A percentile compares a stretch with the other conserved stretches of the same genome.
These are phyloP conservation scores for Termitomyces sp. DNA, from an alignment of 1,284 basidiomycete species.

Conservation along the genomic window DNA sequence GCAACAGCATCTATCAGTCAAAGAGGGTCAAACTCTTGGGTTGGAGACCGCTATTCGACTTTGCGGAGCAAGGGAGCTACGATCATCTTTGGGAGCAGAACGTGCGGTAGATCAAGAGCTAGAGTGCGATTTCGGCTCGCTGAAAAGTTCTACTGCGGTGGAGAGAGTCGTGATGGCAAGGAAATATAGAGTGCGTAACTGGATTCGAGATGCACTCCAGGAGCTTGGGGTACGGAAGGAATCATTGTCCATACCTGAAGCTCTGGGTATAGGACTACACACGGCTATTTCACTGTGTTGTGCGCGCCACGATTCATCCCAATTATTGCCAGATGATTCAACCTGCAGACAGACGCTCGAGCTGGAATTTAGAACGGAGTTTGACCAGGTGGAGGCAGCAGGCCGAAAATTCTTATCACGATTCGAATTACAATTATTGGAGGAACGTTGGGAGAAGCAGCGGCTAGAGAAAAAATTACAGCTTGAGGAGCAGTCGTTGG, in stretches of 20 bases:
- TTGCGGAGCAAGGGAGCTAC: constrained; percentile 6
- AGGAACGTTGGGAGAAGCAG: background rate
- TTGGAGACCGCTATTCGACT: constrained; percentile 5
- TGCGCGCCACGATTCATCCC: background rate
- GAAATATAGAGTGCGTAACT: constrained; percentile 2
- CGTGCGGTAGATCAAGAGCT: constrained; percentile 1
- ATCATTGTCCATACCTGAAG: constrained; percentile 6
- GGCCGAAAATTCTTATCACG: background rate
- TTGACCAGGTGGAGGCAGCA: background rate
- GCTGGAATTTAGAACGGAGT: background rate
- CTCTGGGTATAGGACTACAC: constrained; percentile 3
- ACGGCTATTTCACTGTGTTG: constrained; percentile 10
- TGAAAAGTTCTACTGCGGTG: constrained; percentile 1
- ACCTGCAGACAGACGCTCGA: background rate
- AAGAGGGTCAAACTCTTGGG: constrained; percentile 6
- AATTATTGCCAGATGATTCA: background rate
- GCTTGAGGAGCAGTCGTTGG: too few species aligned
- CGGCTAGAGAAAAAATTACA: too few species aligned
- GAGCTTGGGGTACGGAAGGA: constrained; percentile 4
- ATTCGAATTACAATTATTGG: background rate
- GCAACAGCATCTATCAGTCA: background rate
- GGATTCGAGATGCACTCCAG: constrained; percentile 2
- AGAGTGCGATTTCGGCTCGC: background rate
- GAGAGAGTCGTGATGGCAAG: constrained; percentile 7
- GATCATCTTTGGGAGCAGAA: background rate